A percentile compares a stretch with the other conserved stretches of the same genome.
phyloP scores from a whole-genome alignment of 2,329 filamentous ascomycete genomes.

The Huntiella bhutanensis region DNA sequence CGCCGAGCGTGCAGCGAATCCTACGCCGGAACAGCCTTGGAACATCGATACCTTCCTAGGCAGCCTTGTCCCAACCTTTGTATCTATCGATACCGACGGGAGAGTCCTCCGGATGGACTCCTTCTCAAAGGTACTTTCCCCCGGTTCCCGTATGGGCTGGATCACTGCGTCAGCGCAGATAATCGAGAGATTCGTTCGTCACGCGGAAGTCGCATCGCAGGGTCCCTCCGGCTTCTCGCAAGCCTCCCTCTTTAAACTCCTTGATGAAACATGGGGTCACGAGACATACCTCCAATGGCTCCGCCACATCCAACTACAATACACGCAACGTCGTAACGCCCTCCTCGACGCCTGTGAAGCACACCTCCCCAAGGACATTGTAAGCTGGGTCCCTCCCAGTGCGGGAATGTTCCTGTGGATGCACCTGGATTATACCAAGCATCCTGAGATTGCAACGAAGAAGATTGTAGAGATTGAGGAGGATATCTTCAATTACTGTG shows the following conservation, averaged over 20 bases:
- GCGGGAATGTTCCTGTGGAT: conserved; percentile 95
- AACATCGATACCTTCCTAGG: conserved; percentile 53
- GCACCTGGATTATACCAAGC: conserved; percentile 43
- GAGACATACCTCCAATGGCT: conserved; percentile 79
- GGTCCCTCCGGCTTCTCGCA: conserved; percentile 74
- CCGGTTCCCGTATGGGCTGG: conserved; percentile 72
- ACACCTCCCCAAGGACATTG: conserved; percentile 53
- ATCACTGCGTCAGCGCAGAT: conserved; percentile 74
- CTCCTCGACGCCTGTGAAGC: conserved; percentile 66
- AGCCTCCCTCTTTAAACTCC: conserved; percentile 65
- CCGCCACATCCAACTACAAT: conserved; percentile 60
- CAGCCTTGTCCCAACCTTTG: conserved; percentile 34
- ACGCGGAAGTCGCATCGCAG: conserved; percentile 70
- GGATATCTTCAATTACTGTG: conserved; percentile 60
- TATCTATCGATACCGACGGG: conserved; percentile 70
- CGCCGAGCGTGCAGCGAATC: conserved; percentile 40
- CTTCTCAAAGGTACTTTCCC: conserved; percentile 79
- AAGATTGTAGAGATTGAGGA: conserved; percentile 56
- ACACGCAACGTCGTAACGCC: conserved; percentile 59
- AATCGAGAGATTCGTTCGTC: conserved; percentile 61
- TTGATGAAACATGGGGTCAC: conserved; percentile 92
- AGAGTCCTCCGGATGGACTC: conserved; percentile 82
- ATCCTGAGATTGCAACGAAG: conserved; percentile 38
- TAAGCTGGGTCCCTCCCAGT: conserved; percentile 59
- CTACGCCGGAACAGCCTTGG: conserved; percentile 30